A percentile compares a stretch with the other conserved stretches of the same genome.
phyloP scores from a whole-genome alignment of 169 alveolate species.

The Perkinsus chesapeaki region DNA sequence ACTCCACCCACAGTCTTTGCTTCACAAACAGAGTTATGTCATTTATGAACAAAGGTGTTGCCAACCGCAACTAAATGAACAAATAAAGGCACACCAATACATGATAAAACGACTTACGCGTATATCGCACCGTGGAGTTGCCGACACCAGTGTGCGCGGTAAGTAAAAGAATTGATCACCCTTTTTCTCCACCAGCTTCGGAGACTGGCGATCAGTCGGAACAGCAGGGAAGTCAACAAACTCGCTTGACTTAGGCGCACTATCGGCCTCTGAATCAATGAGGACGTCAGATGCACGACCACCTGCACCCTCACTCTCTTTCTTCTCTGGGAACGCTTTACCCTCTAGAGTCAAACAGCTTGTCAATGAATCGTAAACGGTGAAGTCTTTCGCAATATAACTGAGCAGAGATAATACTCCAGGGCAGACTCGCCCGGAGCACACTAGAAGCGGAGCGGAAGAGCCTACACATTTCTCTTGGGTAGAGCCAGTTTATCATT shows the following conservation, averaged over 20 bases:
- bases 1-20: not conserved
- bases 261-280: not conserved
- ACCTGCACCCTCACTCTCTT: not conserved
- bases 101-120: not conserved
- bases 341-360: not conserved
- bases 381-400: not conserved
- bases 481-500: not conserved
- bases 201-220: not conserved
- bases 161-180: not conserved
- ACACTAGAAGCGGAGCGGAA: not conserved
- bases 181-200: not conserved
- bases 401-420: too few relatives aligned
- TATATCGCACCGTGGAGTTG: not conserved
- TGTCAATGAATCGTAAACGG: not conserved
- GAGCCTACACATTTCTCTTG: not conserved
- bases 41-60: not conserved
- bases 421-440: too few relatives aligned
- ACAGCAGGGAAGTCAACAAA: not conserved
- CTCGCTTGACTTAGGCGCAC: not conserved
- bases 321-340: not conserved
- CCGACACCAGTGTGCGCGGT: not conserved
- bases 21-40: not conserved
- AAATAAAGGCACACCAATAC: not conserved
- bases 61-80: not conserved
- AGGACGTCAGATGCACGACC: not conserved